Conservation (phyloP, 768 basidiomycete species). For the Pseudohyphozyma bogoriensis region DNA sequence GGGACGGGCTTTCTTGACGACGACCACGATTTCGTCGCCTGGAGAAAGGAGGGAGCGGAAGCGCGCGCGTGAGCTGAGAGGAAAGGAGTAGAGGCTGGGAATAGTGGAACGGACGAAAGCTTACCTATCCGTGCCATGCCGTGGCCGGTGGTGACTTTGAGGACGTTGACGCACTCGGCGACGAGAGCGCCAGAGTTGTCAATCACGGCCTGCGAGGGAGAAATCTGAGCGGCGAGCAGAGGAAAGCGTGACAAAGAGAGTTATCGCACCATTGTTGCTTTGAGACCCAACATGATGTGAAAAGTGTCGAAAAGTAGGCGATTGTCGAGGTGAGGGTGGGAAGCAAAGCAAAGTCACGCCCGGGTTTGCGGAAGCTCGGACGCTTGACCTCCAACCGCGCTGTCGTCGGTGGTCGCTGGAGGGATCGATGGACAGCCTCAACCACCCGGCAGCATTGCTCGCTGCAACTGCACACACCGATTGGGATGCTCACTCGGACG, state of each 20-base stretch:
- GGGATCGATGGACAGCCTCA: too few relatives aligned
- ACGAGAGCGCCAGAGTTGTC: slow-evolving; percentile 94
- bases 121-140: slow-evolving; percentile 61
- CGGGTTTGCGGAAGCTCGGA: too few relatives aligned
- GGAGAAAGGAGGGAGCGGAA: neutral
- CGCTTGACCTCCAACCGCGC: too few relatives aligned
- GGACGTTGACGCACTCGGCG: slow-evolving; percentile 90
- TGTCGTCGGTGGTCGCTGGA: too few relatives aligned
- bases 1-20: slow-evolving; percentile 83
- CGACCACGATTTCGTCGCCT: slow-evolving; percentile 92
- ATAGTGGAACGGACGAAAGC: slow-evolving; percentile 3
- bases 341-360: too few relatives aligned
- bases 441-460: too few relatives aligned
- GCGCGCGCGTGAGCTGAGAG: neutral
- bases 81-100: neutral
- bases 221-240: neutral
- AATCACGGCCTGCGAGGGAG: slow-evolving; percentile 55
- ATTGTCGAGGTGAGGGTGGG: neutral
- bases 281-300: slow-evolving; percentile 92
- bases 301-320: too few relatives aligned
- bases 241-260: neutral
- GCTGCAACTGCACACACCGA: neutral
- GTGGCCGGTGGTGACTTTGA: slow-evolving; percentile 91
- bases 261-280: slow-evolving; percentile 56
- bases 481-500: neutral